Percentiles rank a stretch among this genome's conserved stretches.
These are phyloP conservation scores for Colletotrichum gloeosporioides DNA, from an alignment of 2,329 filamentous ascomycete species.

Conservation along the genomic window DNA sequence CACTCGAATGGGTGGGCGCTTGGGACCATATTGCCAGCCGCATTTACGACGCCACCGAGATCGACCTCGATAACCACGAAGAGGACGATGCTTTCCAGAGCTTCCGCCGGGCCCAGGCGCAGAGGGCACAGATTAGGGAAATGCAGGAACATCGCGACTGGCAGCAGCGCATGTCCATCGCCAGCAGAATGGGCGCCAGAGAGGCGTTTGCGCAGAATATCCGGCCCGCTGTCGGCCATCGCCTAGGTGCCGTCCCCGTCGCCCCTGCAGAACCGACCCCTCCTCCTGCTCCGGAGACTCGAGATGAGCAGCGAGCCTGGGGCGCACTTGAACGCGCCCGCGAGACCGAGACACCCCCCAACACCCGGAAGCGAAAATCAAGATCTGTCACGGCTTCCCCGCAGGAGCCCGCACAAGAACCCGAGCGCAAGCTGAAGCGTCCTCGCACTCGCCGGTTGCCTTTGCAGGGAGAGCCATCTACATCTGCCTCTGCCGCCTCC, in stretches of 20 bases:
- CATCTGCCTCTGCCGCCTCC: conserved; percentile 34
- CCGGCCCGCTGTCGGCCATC: conserved; percentile 62
- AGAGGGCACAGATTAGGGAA: conserved; percentile 51
- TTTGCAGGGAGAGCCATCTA: conserved; percentile 52
- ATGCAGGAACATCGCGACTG: conserved; percentile 71
- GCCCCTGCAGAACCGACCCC: not conserved
- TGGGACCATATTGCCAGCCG: conserved; percentile 71
- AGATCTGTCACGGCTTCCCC: conserved; percentile 76
- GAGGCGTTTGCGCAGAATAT: conserved; percentile 73
- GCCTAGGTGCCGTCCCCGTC: conserved; percentile 56
- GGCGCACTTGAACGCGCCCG: conserved; percentile 87
- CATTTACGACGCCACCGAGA: conserved; percentile 70
- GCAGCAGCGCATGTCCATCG: conserved; percentile 84
- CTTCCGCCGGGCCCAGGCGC: conserved; percentile 57
- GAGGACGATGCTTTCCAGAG: conserved; percentile 67
- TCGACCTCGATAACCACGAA: conserved; percentile 87
- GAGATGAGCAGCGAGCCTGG: conserved; percentile 87
- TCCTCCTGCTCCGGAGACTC: conserved; percentile 64
- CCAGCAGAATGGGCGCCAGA: conserved; percentile 77
- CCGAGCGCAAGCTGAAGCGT: conserved; percentile 85
- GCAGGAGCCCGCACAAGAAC: conserved; percentile 67
- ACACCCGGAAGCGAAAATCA: conserved; percentile 75
- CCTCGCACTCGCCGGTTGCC: conserved; percentile 77
- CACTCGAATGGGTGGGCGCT: conserved; percentile 85
- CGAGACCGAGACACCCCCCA: conserved; percentile 61